Evolutionary conservation across 306 rosid species (phyloP).

Genomic region (Quercus suber): DNA sequence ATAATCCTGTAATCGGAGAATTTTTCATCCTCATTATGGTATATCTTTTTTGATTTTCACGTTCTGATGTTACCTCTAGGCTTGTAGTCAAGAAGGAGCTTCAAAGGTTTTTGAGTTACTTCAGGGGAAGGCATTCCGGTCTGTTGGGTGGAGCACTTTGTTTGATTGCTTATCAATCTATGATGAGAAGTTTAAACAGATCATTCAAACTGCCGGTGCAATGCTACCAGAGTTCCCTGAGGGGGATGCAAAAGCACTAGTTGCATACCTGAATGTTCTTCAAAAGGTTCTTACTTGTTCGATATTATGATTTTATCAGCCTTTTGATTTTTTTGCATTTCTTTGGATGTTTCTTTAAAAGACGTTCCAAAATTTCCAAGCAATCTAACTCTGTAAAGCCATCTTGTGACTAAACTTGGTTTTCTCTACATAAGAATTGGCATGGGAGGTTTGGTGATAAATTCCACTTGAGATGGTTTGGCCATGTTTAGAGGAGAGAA

Average conservation of each 20-base stretch:
- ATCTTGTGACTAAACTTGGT: too few species aligned
- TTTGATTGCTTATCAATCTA: constrained; percentile 91
- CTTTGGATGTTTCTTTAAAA: neutral
- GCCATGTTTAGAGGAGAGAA: too few species aligned
- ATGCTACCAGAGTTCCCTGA: constrained; percentile 83
- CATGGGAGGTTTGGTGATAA: too few species aligned
- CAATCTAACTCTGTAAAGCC: too few species aligned
- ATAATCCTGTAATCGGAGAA: constrained; percentile 8
- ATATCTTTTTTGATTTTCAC: constrained; percentile 1
- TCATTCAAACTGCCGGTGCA: constrained; percentile 86
- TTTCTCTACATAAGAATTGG: too few species aligned
- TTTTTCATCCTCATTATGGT: constrained; percentile 3
- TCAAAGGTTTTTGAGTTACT: constrained; percentile 90
- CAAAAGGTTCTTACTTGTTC: constrained; percentile 55
- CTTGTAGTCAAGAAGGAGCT: constrained; percentile 92
- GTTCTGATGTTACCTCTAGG: constrained; percentile 45
- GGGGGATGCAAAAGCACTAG: constrained; percentile 98
- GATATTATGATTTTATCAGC: neutral
- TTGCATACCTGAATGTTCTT: constrained; percentile 86
- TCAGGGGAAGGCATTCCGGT: constrained; percentile 91
- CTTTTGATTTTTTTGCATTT: neutral
- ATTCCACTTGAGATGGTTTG: too few species aligned
- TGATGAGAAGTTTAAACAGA: constrained; percentile 91
- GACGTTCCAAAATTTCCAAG: too few species aligned
- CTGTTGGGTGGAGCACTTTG: constrained; percentile 98